Base-by-base conservation (phyloP, 2,329 filamentous ascomycete species). In the Colletotrichum sp. region DNA sequence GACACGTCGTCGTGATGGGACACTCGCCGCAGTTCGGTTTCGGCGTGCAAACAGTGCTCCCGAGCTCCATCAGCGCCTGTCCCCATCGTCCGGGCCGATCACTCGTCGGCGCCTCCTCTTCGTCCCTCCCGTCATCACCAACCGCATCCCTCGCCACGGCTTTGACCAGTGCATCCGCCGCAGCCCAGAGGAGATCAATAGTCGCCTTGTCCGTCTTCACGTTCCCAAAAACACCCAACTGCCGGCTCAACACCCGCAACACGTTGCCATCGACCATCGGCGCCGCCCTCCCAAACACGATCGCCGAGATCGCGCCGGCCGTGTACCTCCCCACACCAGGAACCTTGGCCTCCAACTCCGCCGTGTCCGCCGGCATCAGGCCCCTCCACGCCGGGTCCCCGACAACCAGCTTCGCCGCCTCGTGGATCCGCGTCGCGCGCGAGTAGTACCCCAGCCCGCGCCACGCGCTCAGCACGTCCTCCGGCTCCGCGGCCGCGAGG, bases 241-340 rank as follows among this genome's bases (percentile, higher is more conserved):
- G 92, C 28, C 92, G 85, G 76, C 90, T 92, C 74, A 93, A 80
- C 24, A 93, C 92, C 13, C 92, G 85, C 26, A 91, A 80, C 9
- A 93, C 92, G 74, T 93, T 93, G 12, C 92, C 92, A 78, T 93
- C 92, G 0, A 93, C 90, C 86, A 93, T 91, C 3, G 92, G 87
- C 39, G 88, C 90, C 0, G 91, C 84, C 30, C 86, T 85, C 0
- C 92, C 92, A 78, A 92, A 93, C 1, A 92, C 91, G 67, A 93
- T 93, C 69, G 90, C 89, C 0, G 90, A 88, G 7, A 93, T 88
- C 6, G 92, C 92, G 4, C 92, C 92, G 0, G 91, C 92, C 1
- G 92, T 93, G 77, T 93, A 93, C 59, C 88, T 84, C 0, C 92
- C 92, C 3, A 93, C 90, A 4, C 92, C 92, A 0, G 92, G 90